A percentile compares a stretch with the other conserved stretches of the same genome.
phyloP scores from a whole-genome alignment of 1,284 basidiomycete genomes.

The Coniophora puteana region DNA sequence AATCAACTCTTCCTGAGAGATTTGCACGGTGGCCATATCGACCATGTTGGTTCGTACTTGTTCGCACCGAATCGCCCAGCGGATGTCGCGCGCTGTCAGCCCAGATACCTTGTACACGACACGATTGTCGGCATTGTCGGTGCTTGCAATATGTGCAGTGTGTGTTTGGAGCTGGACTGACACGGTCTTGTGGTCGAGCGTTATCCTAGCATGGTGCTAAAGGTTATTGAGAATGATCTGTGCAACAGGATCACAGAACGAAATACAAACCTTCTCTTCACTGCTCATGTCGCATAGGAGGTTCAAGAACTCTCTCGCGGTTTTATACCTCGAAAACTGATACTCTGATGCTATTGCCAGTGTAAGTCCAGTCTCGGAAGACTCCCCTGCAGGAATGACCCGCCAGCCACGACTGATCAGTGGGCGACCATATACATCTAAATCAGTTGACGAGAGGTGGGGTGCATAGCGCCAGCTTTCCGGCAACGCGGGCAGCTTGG shows the following conservation, averaged over 20 bases:
- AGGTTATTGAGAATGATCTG: constrained; percentile 6
- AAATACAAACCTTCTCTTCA: constrained; percentile 28
- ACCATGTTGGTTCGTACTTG: constrained; percentile 17
- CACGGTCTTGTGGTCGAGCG: constrained; percentile 23
- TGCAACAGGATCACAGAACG: not conserved
- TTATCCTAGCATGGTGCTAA: constrained; percentile 26
- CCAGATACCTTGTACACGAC: constrained; percentile 28
- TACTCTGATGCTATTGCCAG: constrained; percentile 21
- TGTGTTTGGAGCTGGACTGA: constrained; percentile 32
- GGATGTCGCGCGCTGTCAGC: constrained; percentile 51
- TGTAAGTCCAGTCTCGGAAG: constrained; percentile 23
- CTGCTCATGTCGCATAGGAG: constrained; percentile 22
- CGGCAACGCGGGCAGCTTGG: too few relatives aligned
- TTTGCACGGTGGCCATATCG: not conserved
- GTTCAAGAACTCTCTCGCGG: constrained; percentile 25
- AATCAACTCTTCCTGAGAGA: too few relatives aligned
- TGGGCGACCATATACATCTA: too few relatives aligned
- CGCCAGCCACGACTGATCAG: too few relatives aligned
- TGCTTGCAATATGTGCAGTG: constrained; percentile 23
- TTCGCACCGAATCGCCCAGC: constrained; percentile 40
- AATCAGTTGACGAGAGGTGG: too few relatives aligned
- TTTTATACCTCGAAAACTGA: too few relatives aligned
- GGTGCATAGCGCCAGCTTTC: too few relatives aligned
- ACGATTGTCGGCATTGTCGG: constrained; percentile 11
- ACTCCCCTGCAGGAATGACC: constrained; percentile 2